Base-by-base conservation (phyloP, 768 basidiomycete genomes). In the Termitomyces sp. region DNA sequence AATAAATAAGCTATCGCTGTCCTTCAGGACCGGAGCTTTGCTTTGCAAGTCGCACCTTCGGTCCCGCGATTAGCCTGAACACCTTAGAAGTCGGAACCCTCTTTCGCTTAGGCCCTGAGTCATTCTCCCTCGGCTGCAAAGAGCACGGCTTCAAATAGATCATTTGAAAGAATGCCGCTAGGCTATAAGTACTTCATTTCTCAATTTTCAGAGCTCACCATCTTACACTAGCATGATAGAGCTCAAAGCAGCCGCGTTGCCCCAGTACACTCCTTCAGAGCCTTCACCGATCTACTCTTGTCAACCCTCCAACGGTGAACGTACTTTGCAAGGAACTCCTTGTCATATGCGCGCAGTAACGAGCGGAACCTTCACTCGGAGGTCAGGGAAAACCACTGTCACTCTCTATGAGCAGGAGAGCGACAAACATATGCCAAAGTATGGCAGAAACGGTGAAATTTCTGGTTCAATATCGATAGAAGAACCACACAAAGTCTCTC, bases 281-380 rank as follows among this genome's bases (percentile, higher is more conserved):
- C 80, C 81, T 20, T 75, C 79, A 1, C 87, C 87, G 1, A 66
- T 70, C 6, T 90, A 89, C 64, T 84, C 87, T 49, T 76, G 68
- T 39, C 76, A 78, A 28, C 85, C 81, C 29, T 67, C 75, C 4
- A 72, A 70, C 3, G 81, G 77, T 26, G 87, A 88, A 63, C 71
- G 74, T 54, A 73, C 74, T 18, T 77, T 88, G 10, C 79, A 82
- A 44, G 75, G 74, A 45, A 80, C 83, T 0, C 81, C 77, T 36
- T 64, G 62, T 50, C 33, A 54, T 39, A 51, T 42, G 45, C 69
- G 66, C 2, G 49, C 66, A 2, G 52, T 58, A 42, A 72, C 75
- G 16, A 74, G 71, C 1, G 77, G 77, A 15, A 68, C 73, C 1
- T 81, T 75, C 62, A 69, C 73, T 22, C 77, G 72, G 56, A 72